Evolutionary conservation across 768 basidiomycete genomes (phyloP), one percentile per base, ranked within the genome.

Genomic region (Erythrobasidium yunnanense): DNA sequence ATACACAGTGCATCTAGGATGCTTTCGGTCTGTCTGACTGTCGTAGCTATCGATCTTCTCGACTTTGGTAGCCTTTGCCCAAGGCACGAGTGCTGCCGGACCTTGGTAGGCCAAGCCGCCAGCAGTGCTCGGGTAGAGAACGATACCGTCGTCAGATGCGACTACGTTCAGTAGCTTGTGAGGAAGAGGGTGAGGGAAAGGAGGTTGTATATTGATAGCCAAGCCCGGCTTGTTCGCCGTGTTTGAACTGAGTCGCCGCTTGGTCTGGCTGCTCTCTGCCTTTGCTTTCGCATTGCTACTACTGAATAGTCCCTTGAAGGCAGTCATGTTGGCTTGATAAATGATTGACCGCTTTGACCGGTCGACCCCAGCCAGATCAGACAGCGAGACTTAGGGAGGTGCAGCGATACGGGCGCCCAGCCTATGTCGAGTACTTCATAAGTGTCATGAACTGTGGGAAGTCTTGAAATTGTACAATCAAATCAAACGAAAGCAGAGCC

Each of bases 151-250:
- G 8, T 3, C 18, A 4, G 49, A 7, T 11, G 29, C 29, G 7
- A 33, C n/a, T 5, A 63, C 60, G n/a, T 29, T 18, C 6, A 63
- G n/a, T 22, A 27, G n/a, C 47, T 46, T 63, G 38, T 63, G 60
- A 23, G 60, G 60, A 23, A 63, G 49, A 15, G 47, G 47, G 22
- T 63, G 60, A 8, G 60, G 60, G 27, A 63, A 51, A 50, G 47
- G 45, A n/a, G 60, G 60, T 18, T 32, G 27, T 3, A 27, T 20
- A 11, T 34, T 55, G 23, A 55, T 22, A 5, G 54, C 23, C 4
- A 38, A 38, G 8, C 15, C 23, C 2, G 30, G 5, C 11, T 32
- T 35, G 8, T 32, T 38, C 13, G 27, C 42, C 30, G 54, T 55
- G 54, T 38, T 55, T 13, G 42, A 38, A 4, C 54, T 32, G 34